These are phyloP conservation scores for Oehlia diaphana DNA, from an alignment of 192 early-diverging fungal genomes.

Conservation along the genomic window DNA sequence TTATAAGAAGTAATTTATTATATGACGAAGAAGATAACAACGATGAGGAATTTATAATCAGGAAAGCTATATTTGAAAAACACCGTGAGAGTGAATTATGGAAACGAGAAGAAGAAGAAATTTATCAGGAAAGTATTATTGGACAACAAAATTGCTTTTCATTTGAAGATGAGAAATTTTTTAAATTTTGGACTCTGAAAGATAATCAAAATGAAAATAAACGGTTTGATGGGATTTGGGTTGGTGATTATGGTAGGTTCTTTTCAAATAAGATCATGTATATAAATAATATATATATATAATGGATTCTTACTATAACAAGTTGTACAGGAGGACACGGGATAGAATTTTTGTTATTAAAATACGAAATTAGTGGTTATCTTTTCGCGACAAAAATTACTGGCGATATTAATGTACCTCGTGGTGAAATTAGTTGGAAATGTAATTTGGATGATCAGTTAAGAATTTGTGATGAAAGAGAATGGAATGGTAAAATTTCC, in stretches of 20 bases:
- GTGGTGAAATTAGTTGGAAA: not conserved
- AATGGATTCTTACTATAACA: not conserved
- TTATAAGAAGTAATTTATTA: not conserved
- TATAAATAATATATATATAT: not conserved
- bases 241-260: not conserved
- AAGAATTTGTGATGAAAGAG: not conserved
- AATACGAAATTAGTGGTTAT: not conserved
- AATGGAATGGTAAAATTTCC: not conserved
- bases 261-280: not conserved
- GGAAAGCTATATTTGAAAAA: not conserved
- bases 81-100: not conserved
- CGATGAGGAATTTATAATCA: not conserved
- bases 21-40: not conserved
- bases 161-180: not conserved
- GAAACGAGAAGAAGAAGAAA: not conserved
- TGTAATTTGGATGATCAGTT: not conserved
- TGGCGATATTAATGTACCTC: not conserved
- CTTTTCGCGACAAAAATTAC: not conserved
- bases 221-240: not conserved
- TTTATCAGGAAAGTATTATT: not conserved
- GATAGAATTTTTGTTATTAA: not conserved
- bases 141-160: not conserved
- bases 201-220: not conserved
- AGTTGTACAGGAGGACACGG: not conserved
- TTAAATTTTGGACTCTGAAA: not conserved